Evolutionary conservation across 495 filamentous ascomycete genomes (phyloP), one percentile per base, ranked within the genome.

Genomic region (Penicillium roqueforti): DNA sequence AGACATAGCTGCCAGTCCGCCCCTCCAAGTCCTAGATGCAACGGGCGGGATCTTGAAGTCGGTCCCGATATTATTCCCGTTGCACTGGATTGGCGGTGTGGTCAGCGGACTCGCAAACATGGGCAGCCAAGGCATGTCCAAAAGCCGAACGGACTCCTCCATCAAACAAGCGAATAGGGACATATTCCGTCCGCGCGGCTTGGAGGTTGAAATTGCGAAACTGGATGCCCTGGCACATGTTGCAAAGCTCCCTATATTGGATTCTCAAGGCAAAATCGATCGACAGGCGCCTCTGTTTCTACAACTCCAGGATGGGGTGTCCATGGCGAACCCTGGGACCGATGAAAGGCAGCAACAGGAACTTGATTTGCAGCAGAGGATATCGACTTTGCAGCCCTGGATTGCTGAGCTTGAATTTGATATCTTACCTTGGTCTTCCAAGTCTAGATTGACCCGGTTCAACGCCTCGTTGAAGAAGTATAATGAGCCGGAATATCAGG

Each of bases 21-120:
- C 69, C 8, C 59, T 70, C 18, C 64, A 73, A 49, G 61, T 70
- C 13, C 65, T 73, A 19, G 62, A 71, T 19, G 59, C 56, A 13
- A 70, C 68, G 10, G 68, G 70, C 3, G 67, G 67, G 0, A 53
- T 71, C 2, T 38, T 73, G 2, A 52, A 54, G 10, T 62, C 64
- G 9, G 65, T 73, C 7, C 70, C 70, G 0, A 57, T 69, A 20
- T 56, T 69, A 1, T 71, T 67, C 44, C 64, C 68, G 0, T 39
- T 69, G 2, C 58, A 53, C 29, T 65, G 69, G 57, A 51, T 70
- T 11, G 68, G 67, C 1, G 55, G 47, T 0, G 57, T 47, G 3
- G 60, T 71, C 18, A 68, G 64, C 45, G 57, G 55, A 6, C 42
- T 63, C 9, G 67, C 67, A 7, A 60, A 61, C 20, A 25, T 66